phyloP scores from a whole-genome alignment of 2,329 filamentous ascomycete genomes.

The Teratosphaeriaceae sp. region DNA sequence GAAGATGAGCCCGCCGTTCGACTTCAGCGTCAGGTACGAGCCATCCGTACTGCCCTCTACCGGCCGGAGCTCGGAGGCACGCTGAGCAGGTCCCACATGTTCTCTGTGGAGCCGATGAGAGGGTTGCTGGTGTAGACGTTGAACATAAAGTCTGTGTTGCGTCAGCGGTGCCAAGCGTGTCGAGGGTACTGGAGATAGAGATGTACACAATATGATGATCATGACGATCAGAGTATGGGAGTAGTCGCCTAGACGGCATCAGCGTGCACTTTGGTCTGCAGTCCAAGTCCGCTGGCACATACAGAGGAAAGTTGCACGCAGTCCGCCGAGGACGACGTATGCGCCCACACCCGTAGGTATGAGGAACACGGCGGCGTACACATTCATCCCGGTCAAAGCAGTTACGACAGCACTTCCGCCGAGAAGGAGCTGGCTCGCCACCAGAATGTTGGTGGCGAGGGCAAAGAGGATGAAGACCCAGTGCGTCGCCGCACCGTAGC shows the following conservation, averaged over 20 bases:
- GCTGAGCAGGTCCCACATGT: slow-evolving; percentile 33
- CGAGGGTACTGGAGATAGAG: background rate
- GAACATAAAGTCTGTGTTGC: slow-evolving; percentile 33
- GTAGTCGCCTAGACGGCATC: slow-evolving; percentile 29
- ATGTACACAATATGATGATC: slow-evolving; percentile 34
- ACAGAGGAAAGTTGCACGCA: slow-evolving; percentile 36
- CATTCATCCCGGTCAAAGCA: slow-evolving; percentile 36
- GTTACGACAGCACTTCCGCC: slow-evolving; percentile 40
- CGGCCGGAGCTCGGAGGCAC: slow-evolving; percentile 28
- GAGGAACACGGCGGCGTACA: slow-evolving; percentile 37
- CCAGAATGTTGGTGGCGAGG: slow-evolving; percentile 38
- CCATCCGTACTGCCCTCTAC: slow-evolving; percentile 34
- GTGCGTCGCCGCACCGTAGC: slow-evolving; percentile 30
- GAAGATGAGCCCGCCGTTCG: slow-evolving; percentile 9
- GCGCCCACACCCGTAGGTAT: slow-evolving; percentile 34
- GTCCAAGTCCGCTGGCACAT: no score
- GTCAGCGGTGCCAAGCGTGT: background rate
- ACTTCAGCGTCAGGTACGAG: slow-evolving; percentile 34
- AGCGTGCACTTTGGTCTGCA: background rate
- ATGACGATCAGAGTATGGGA: slow-evolving; percentile 36
- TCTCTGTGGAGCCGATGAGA: slow-evolving; percentile 32
- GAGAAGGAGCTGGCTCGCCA: slow-evolving; percentile 36
- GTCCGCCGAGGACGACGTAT: slow-evolving; percentile 30
- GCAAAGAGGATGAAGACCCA: slow-evolving; percentile 36
- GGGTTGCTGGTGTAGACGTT: slow-evolving; percentile 32